phyloP scores from a whole-genome alignment of 768 basidiomycete genomes.

The Tubosaeta sp. region DNA sequence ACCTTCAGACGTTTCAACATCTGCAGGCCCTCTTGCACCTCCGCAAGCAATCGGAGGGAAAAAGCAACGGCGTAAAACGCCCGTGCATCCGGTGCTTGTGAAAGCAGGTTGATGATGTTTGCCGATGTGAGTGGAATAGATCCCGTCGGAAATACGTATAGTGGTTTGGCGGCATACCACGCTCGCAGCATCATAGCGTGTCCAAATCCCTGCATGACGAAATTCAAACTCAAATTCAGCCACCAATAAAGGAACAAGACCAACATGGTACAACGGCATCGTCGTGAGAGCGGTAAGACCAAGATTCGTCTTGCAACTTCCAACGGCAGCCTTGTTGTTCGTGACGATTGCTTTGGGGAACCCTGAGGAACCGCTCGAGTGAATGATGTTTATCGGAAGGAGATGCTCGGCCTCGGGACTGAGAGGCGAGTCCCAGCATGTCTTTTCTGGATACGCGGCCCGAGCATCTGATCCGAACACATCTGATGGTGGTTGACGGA shows the following conservation, averaged over 20 bases:
- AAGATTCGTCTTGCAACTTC: constrained; percentile 33
- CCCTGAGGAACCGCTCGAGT: constrained; percentile 39
- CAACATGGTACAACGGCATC: constrained; percentile 33
- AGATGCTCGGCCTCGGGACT: constrained; percentile 19
- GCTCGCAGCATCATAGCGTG: constrained; percentile 36
- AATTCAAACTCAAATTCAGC: background rate
- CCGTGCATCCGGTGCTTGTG: constrained; percentile 30
- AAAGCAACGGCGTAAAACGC: constrained; percentile 36
- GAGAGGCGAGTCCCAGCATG: constrained; percentile 17
- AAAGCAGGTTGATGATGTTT: constrained; percentile 39
- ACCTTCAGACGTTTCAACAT: constrained; percentile 41
- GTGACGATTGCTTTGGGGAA: constrained; percentile 42
- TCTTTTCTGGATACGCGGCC: constrained; percentile 16
- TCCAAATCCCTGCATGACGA: constrained; percentile 16
- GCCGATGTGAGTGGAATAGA: constrained; percentile 43
- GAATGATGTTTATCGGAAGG: constrained; percentile 20
- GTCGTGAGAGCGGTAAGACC: constrained; percentile 19
- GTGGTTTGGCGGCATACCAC: constrained; percentile 37
- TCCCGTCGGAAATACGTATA: constrained; percentile 40
- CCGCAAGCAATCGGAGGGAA: constrained; percentile 43
- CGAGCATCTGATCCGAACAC: constrained; percentile 17
- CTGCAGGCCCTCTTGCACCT: constrained; percentile 42
- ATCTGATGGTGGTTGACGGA: constrained; percentile 19
- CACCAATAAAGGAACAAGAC: constrained; percentile 4
- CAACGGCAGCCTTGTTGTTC: constrained; percentile 34